These are phyloP conservation scores for Xylaria sp. DNA, from an alignment of 2,329 filamentous ascomycete species.

Conservation along the genomic window DNA sequence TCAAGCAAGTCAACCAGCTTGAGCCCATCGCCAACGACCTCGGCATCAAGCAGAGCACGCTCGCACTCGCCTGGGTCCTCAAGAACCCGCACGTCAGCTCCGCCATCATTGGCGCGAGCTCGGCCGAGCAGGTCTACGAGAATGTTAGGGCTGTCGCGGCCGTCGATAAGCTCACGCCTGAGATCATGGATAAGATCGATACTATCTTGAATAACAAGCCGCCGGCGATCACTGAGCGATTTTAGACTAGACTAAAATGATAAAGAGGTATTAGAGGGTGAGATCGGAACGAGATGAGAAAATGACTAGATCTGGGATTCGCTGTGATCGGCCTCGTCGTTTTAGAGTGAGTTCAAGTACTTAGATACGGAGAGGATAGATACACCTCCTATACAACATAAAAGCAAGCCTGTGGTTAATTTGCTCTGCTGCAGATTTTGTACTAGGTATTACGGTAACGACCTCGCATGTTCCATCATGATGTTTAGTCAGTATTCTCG, in stretches of 20 bases:
- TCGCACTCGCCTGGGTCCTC: slow-evolving; percentile 72
- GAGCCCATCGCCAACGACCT: slow-evolving; percentile 73
- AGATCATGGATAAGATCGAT: slow-evolving; percentile 70
- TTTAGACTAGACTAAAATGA: slow-evolving; percentile 24
- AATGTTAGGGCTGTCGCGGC: slow-evolving; percentile 65
- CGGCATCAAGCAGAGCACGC: slow-evolving; percentile 65
- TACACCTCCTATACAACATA: background rate
- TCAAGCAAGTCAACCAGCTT: slow-evolving; percentile 69
- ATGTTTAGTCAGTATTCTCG: background rate
- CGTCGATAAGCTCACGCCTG: slow-evolving; percentile 67
- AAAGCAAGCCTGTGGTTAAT: background rate
- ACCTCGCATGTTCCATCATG: background rate
- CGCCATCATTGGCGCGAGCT: slow-evolving; percentile 70
- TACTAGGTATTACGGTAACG: background rate
- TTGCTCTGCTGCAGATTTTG: background rate
- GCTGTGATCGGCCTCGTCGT: background rate
- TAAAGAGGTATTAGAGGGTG: too few species aligned
- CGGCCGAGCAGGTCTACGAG: slow-evolving; percentile 68
- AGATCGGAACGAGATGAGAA: too few species aligned
- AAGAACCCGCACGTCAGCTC: slow-evolving; percentile 71
- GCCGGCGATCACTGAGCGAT: slow-evolving; percentile 53
- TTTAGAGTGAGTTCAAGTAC: background rate
- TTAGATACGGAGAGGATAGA: slow-evolving; percentile 7
- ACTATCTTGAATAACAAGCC: slow-evolving; percentile 69
- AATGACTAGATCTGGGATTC: background rate